Conservation (phyloP, 768 basidiomycete genomes). For the Dentipellis sp. region DNA sequence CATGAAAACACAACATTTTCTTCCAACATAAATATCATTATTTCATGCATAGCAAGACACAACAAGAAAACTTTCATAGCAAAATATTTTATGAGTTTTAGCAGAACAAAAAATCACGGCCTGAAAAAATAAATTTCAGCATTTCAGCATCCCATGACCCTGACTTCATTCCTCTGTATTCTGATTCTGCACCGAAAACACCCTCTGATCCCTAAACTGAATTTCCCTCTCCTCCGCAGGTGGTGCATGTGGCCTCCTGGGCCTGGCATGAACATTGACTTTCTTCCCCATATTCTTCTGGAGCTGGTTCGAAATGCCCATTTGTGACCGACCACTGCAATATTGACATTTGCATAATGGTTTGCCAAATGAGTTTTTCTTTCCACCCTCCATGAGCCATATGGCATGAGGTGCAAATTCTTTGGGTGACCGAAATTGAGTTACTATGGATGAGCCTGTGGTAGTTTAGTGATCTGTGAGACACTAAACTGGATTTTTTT, state of each 20-base stretch:
- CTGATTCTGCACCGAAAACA: neutral
- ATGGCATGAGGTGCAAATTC: slow-evolving; percentile 13
- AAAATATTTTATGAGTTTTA: neutral
- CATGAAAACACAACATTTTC: too few relatives aligned
- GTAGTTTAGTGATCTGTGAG: neutral
- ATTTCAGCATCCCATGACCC: neutral
- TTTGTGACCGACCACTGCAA: neutral
- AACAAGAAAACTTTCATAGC: neutral
- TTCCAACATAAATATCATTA: neutral
- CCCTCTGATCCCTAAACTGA: neutral
- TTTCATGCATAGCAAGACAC: neutral
- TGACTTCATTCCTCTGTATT: neutral
- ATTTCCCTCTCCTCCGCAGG: neutral
- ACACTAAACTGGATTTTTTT: neutral
- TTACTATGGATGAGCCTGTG: neutral
- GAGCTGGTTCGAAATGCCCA: neutral
- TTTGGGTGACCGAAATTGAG: slow-evolving; percentile 7
- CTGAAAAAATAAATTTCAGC: neutral
- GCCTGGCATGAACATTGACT: neutral
- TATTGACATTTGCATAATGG: neutral
- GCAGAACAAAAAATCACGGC: neutral
- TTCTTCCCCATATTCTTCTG: neutral
- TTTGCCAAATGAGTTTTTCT: neutral
- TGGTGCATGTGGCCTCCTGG: neutral
- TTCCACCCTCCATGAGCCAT: slow-evolving; percentile 6